These are phyloP conservation scores for Cnidoscolus chayamansa DNA, from an alignment of 441 rosid genomes.

Conservation along the genomic window DNA sequence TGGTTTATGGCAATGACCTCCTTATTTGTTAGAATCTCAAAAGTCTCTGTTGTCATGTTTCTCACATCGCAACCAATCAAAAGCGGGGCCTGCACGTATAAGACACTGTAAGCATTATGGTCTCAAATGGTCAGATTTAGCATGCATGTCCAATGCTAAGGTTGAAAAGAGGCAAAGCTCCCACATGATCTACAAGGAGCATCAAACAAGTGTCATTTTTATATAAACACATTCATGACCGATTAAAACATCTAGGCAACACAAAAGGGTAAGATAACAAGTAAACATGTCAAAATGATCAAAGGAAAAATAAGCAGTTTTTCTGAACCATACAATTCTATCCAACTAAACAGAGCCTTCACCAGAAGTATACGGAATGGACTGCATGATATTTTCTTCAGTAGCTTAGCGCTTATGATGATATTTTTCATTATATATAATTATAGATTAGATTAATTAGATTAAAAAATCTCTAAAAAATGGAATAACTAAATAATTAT, in stretches of 20 bases:
- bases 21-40: conserved; percentile 66
- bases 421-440: background rate
- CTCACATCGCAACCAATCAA: conserved; percentile 89
- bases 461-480: background rate
- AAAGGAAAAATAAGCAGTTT: background rate
- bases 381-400: background rate
- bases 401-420: background rate
- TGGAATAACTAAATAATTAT: background rate
- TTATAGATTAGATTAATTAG: background rate
- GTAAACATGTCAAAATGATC: background rate
- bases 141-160: background rate
- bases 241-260: background rate
- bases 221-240: background rate
- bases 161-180: conserved; percentile 3
- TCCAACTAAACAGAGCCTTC: background rate
- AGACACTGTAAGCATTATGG: background rate
- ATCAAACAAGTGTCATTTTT: background rate
- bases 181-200: background rate
- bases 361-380: background rate
- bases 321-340: background rate
- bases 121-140: conserved; percentile 12
- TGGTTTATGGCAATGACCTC: conserved; percentile 87
- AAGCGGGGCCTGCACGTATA: conserved; percentile 75
- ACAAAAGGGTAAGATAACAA: background rate
- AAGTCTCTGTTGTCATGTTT: conserved; percentile 71